Conservation (phyloP, 2,329 filamentous ascomycete genomes). For the Tolypocladium inflatum region DNA sequence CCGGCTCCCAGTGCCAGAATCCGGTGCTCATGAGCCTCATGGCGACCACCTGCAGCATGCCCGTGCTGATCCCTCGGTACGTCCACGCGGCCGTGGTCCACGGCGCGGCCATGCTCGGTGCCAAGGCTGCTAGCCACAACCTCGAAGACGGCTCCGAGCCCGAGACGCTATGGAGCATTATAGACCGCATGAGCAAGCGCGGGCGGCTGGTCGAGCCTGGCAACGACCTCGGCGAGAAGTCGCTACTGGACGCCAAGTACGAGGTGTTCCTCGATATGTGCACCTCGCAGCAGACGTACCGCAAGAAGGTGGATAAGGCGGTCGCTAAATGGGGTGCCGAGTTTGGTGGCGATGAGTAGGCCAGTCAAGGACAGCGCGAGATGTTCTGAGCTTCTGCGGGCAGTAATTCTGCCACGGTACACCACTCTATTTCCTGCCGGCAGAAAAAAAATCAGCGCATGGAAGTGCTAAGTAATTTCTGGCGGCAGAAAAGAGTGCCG, state of each 20-base stretch:
- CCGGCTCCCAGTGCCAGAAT: slow-evolving; percentile 95
- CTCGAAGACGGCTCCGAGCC: slow-evolving; percentile 57
- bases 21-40: slow-evolving; percentile 84
- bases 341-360: slow-evolving; percentile 15
- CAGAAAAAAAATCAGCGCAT: too few species aligned
- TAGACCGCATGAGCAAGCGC: slow-evolving; percentile 95
- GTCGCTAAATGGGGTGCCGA: slow-evolving; percentile 26
- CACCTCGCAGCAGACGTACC: slow-evolving; percentile 72
- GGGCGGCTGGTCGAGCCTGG: slow-evolving; percentile 74
- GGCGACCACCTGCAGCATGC: slow-evolving; percentile 83
- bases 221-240: slow-evolving; percentile 63
- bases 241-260: slow-evolving; percentile 80
- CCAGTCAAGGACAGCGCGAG: background rate
- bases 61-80: slow-evolving; percentile 86
- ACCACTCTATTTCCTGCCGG: too few species aligned
- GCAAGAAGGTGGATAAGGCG: slow-evolving; percentile 64
- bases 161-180: slow-evolving; percentile 89
- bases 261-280: slow-evolving; percentile 93
- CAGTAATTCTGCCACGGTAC: too few species aligned
- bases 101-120: slow-evolving; percentile 96
- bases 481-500: too few species aligned
- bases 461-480: too few species aligned
- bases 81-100: slow-evolving; percentile 94
- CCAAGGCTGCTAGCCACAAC: slow-evolving; percentile 85
- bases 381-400: background rate